Evolutionary conservation across 2,329 filamentous ascomycete species (phyloP), one percentile per base, ranked within the genome.

Genomic region (Calonectria hongkongensis): DNA sequence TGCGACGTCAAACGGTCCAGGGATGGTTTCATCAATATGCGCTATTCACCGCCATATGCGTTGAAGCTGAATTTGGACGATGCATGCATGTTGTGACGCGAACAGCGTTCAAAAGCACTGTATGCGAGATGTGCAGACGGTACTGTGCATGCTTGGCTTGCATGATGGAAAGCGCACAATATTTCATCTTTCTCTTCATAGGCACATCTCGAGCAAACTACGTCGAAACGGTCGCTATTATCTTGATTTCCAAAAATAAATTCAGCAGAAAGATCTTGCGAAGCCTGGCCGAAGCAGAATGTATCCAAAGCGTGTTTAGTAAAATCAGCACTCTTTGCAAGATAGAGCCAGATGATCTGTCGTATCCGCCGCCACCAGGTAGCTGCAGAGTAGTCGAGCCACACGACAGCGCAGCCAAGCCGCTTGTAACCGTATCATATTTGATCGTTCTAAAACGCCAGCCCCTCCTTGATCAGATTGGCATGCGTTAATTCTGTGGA

Each of bases 11-110:
- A 60, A 27, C n/a, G 33, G 15, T 13, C 54, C 25, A 60, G 54
- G 54, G 54, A 7, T 28, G 39, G 54, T 60, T 60, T 60, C 54
- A 60, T 60, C 54, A 28, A 25, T 28, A 60, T 60, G 54, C 36
- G 27, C 36, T 60, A 41, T 60, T 60, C 54, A 60, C 54, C 54
- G 54, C 54, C 54, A 60, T 41, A 41, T 27, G 16, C 21, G 10
- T 13, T 60, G 21, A 9, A 25, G 1, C 6, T 27, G 33, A 27
- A 4, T 25, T 18, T 3, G 25, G 27, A 41, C 12, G 12, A 13
- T 48, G 45, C 45, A 25, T 25, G 18, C n/a, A 48, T 25, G 28
- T 15, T 28, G 54, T 16, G 8, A 13, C 7, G 7, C 39, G 21
- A n/a, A 21, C 15, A 5, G 54, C 21, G 54, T 41, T 41, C n/a